Evolutionary conservation across 202 grass and related monocot species (phyloP).

Genomic region (Zoysia matrella): DNA sequence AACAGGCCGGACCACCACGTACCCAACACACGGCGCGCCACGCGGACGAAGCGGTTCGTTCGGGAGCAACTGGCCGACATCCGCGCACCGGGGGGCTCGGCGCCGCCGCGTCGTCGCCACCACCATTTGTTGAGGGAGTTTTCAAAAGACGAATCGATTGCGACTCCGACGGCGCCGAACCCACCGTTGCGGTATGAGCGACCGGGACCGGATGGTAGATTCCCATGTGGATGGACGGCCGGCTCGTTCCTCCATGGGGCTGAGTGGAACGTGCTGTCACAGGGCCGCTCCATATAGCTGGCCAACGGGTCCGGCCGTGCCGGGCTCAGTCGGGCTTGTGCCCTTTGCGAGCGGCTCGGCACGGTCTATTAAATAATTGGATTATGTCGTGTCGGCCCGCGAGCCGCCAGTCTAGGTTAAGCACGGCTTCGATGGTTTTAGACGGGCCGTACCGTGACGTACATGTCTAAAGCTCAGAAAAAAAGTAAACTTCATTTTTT

Average conservation of each 20-base stretch:
- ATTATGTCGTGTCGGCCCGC: too few species aligned
- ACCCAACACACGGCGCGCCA: neutral
- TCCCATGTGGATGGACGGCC: neutral
- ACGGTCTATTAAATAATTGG: too few species aligned
- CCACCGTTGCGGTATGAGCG: neutral
- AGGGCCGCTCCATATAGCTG: too few species aligned
- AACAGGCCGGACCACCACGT: neutral
- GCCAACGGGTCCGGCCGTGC: too few species aligned
- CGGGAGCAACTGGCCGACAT: constrained; percentile 46
- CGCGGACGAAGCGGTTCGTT: constrained; percentile 9
- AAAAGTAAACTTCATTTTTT: too few species aligned
- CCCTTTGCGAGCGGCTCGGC: too few species aligned
- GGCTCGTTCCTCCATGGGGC: neutral
- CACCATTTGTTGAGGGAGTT: neutral
- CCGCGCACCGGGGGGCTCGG: too few species aligned
- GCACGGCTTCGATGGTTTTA: too few species aligned
- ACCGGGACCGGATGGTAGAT: neutral
- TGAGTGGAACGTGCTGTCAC: constrained; percentile 6
- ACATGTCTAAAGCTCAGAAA: too few species aligned
- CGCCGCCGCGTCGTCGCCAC: constrained; percentile 36
- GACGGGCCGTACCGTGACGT: too few species aligned
- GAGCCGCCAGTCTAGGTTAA: too few species aligned
- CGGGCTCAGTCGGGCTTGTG: too few species aligned
- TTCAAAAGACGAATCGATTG: constrained; percentile 36
- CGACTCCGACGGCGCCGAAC: neutral